These are phyloP conservation scores for Ilyonectria robusta DNA, from an alignment of 2,329 filamentous ascomycete genomes.

Conservation along the genomic window DNA sequence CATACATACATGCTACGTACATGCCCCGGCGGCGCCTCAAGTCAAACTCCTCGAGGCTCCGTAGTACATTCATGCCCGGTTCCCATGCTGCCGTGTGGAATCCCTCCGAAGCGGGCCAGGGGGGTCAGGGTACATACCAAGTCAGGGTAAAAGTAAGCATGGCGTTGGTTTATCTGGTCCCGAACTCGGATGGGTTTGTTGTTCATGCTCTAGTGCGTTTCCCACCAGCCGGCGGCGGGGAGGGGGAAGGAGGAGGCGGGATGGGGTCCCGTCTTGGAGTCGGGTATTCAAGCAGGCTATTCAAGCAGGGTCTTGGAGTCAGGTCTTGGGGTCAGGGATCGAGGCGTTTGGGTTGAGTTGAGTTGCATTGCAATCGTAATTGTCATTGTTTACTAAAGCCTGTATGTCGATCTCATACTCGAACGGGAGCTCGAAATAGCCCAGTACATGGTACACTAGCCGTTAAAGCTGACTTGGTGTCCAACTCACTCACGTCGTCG, in stretches of 20 bases:
- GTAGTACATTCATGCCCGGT: constrained; percentile 13
- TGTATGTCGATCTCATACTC: not conserved
- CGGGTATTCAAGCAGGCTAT: constrained; percentile 12
- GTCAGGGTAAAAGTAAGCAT: not conserved
- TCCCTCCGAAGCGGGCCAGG: constrained; percentile 16
- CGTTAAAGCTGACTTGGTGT: no score
- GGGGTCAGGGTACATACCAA: not conserved
- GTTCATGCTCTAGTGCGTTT: constrained; percentile 25
- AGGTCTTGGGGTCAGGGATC: no score
- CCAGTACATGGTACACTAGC: no score
- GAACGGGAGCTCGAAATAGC: not conserved
- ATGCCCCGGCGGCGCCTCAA: no score
- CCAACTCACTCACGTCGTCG: not conserved
- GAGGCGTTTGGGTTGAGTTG: not conserved
- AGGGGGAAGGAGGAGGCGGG: constrained; percentile 5
- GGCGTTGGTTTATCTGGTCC: constrained; percentile 7
- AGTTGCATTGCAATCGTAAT: not conserved
- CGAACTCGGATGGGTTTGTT: constrained; percentile 21
- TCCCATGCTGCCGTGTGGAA: constrained; percentile 17
- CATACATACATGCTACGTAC: no score
- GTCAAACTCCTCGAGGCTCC: not conserved
- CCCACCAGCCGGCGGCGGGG: not conserved
- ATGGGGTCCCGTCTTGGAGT: not conserved
- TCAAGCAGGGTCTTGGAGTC: not conserved
- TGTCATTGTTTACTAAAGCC: constrained; percentile 4